Evolutionary conservation across 257 asterid species (phyloP), one percentile per base, ranked within the genome.

Genomic region (Solanum pimpinellifolium): DNA sequence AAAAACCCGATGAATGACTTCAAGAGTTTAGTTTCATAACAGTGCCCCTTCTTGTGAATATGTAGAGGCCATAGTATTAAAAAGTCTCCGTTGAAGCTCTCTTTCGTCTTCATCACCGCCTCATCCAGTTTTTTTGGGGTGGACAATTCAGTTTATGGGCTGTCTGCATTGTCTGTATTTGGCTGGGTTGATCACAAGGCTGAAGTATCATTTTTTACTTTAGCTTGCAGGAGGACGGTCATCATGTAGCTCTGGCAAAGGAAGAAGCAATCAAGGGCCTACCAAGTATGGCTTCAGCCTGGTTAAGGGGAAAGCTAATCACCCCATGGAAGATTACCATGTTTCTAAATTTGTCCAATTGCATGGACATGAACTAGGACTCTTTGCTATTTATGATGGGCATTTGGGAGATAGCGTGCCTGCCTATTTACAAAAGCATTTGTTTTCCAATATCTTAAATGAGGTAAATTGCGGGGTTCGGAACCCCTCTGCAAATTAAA

Each of bases 301-400:
- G 65, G 90, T 92, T 47, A 97, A 97, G 90, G 99, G 98, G 84
- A 95, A 92, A 87, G 99, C 98, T 27, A 95, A 86, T 90, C 99
- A 96, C 90, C 99, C 99, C 7, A 96, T 96, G 99, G 99, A 96
- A 92, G 99, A 96, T 91, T 96, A 88, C 92, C 96, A 96, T 90
- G 99, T 96, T 72, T 97, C 99, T 59, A 96, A 95, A 86, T 96
- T 95, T 85, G 95, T 92, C 41, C 93, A 93, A 89, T 47, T 86
- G 41, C 87, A 91, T 29, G 94, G 94, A 15, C 95, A 85, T 29
- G 98, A 94, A 89, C 92, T 95, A 12, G 99, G 99, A 20, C 93
- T 96, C 37, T 96, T 96, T 87, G 99, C 98, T 75, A 93, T 96
- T 90, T 96, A 82, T 56, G 99, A 96, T 78, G 99, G 98, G 41